Percentiles rank a stretch among this genome's conserved stretches.
Conservation (phyloP, 805 yeast species). For the Candida dajiaensis region DNA sequence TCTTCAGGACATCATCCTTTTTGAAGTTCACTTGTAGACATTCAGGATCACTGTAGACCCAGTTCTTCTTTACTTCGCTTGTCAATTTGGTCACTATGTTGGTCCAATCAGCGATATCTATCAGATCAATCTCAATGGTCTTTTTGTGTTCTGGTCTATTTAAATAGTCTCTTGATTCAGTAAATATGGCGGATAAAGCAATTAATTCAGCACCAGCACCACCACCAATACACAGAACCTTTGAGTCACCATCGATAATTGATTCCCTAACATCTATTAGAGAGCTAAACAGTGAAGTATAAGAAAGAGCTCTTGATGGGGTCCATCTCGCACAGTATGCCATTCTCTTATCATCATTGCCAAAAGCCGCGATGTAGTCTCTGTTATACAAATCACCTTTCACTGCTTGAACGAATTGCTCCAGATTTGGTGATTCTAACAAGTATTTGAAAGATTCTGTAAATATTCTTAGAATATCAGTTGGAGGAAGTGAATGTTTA, state of each 20-base stretch:
- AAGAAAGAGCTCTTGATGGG: conserved; percentile 74
- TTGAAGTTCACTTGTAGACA: conserved; percentile 28
- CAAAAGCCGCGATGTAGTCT: conserved; percentile 67
- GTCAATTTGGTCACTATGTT: conserved; percentile 42
- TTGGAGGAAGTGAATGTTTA: conserved; percentile 16
- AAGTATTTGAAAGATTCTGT: conserved; percentile 16
- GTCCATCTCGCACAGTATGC: conserved; percentile 87
- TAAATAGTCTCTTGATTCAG: conserved; percentile 22
- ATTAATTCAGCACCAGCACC: conserved; percentile 86
- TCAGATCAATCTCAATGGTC: conserved; percentile 38
- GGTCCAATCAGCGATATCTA: conserved; percentile 81
- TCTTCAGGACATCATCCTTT: conserved; percentile 31
- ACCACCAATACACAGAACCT: conserved; percentile 70
- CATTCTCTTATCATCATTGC: conserved; percentile 51
- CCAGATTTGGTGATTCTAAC: conserved; percentile 20
- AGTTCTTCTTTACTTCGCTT: conserved; percentile 37
- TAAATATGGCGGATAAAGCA: conserved; percentile 52
- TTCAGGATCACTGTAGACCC: conserved; percentile 43
- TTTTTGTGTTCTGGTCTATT: conserved; percentile 25
- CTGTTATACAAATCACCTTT: conserved; percentile 66
- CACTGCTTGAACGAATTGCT: conserved; percentile 54
- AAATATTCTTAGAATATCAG: conserved; percentile 19
- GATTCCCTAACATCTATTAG: conserved; percentile 36
- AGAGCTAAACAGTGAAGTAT: conserved; percentile 57
- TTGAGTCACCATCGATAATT: conserved; percentile 25